These are phyloP conservation scores for Trichoderma citrinoviride DNA, from an alignment of 2,329 filamentous ascomycete genomes.

Conservation along the genomic window DNA sequence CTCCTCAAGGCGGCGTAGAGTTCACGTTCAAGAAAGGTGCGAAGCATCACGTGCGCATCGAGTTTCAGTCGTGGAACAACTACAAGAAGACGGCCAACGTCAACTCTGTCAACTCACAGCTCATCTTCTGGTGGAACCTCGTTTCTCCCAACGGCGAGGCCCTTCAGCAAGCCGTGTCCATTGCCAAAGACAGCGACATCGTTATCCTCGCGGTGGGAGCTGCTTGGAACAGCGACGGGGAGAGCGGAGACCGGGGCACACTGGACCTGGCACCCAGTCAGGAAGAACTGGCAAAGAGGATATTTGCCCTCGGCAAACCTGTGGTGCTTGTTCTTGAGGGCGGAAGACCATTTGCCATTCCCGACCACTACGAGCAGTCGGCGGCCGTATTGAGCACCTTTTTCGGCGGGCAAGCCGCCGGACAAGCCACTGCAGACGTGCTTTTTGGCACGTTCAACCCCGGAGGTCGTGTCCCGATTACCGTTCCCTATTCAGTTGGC, in stretches of 20 bases:
- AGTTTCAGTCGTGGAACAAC: conserved; percentile 20
- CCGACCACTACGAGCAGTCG: conserved; percentile 6
- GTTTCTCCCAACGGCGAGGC: conserved; percentile 5
- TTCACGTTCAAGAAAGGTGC: conserved; percentile 13
- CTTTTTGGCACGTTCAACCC: conserved; percentile 19
- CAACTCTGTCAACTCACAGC: conserved; percentile 21
- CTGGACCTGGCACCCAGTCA: conserved; percentile 16
- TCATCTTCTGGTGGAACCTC: conserved; percentile 21
- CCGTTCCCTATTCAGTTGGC: conserved; percentile 5
- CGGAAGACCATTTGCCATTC: conserved; percentile 18
- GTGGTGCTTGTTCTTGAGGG: conserved; percentile 16
- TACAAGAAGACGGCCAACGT: conserved; percentile 20
- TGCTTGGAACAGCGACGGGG: conserved; percentile 16
- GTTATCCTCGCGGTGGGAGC: conserved; percentile 15
- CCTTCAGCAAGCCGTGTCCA: conserved; percentile 7
- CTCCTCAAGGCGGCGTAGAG: conserved; percentile 3
- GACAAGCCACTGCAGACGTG: conserved; percentile 17
- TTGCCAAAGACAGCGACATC: conserved; percentile 17
- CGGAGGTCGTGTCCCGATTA: conserved; percentile 13
- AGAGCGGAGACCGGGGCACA: conserved; percentile 3
- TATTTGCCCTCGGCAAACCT: conserved; percentile 15
- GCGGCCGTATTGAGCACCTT: conserved; percentile 12
- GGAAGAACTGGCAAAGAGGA: conserved; percentile 8
- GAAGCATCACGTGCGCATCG: conserved; percentile 7
- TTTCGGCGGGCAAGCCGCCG: conserved; percentile 16